Base-by-base conservation (phyloP, 2,329 filamentous ascomycete genomes). In the Rosellinia necatrix region DNA sequence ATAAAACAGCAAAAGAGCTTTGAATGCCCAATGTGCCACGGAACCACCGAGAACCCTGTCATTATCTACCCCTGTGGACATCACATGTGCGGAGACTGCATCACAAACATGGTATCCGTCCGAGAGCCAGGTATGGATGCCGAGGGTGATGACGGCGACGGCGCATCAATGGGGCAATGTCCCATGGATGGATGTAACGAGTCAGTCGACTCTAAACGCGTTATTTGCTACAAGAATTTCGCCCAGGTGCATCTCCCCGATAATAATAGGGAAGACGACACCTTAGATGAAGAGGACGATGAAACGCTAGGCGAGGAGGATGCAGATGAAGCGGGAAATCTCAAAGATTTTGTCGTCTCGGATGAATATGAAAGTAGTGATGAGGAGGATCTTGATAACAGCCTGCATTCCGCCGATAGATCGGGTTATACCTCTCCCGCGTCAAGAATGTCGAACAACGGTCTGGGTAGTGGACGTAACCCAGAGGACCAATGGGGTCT, bases 11-110 rank as follows among this genome's bases (percentile, higher is more conserved):
- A 63, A 34, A 37, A 32, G 1, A 38, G 43, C 8, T 69, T 69
- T 19, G 29, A 60, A 38, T 70, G 68, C 22, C 64, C 64, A 9
- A 37, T 66, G 40, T 71, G 68, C 44, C 12, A 61, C 6, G 53
- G 58, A 13, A 40, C 15, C 0, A 67, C 62, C 1, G 29, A 63
- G 17, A 62, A 49, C 6, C 69, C 70, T 1, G 34, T 71, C 17
- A 63, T 71, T 35, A 59, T 71, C 17, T 62, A 61, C 43, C 66
- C 70, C 2, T 72, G 69, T n/a, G 70, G 70, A 4, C 70, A 71
- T 42, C 42, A 62, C 17, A 34, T 71, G 6, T 72, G 70, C 17
- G 54, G 58, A 0, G 49, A 50, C 24, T 71, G 70, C 37, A 70
- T 70, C 47, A 64, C 66, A 2, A 61, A 51, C 4, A 56, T 64